A percentile compares a stretch with the other conserved stretches of the same genome.
These are phyloP conservation scores for Boletus pseudopeckii DNA, from an alignment of 768 basidiomycete genomes.

Conservation along the genomic window DNA sequence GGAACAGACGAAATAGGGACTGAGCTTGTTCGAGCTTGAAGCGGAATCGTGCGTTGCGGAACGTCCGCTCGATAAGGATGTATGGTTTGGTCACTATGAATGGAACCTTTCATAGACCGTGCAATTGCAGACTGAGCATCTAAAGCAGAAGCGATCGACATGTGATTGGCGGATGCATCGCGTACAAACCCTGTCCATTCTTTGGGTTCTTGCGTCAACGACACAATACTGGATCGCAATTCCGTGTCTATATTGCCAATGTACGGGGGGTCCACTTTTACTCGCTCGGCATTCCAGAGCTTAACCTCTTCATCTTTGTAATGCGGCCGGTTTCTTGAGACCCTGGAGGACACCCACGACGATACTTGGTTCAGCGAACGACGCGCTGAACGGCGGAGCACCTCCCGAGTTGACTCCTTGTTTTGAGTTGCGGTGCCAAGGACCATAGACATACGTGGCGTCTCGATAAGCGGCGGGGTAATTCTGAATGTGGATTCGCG, in stretches of 20 bases:
- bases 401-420: constrained; percentile 10
- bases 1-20: not conserved
- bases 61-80: not conserved
- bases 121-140: constrained; percentile 8
- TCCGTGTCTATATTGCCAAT: not conserved
- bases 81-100: constrained; percentile 1
- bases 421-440: constrained; percentile 1
- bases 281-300: constrained; percentile 36
- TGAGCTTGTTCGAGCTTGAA: not conserved
- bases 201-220: constrained; percentile 5
- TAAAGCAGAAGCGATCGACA: constrained; percentile 2
- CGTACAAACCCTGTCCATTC: constrained; percentile 3
- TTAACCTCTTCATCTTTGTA: constrained; percentile 27
- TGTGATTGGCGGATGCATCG: constrained; percentile 3
- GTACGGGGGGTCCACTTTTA: constrained; percentile 11
- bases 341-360: constrained; percentile 37
- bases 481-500: constrained; percentile 28
- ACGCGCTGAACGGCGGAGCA: constrained; percentile 13
- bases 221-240: not conserved
- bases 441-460: constrained; percentile 26
- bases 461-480: constrained; percentile 20
- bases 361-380: constrained; percentile 31
- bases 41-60: not conserved
- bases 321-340: constrained; percentile 25
- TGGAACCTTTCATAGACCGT: constrained; percentile 6